These are phyloP conservation scores for Microbotryomycetes sp. DNA, from an alignment of 1,284 basidiomycete species.

Conservation along the genomic window DNA sequence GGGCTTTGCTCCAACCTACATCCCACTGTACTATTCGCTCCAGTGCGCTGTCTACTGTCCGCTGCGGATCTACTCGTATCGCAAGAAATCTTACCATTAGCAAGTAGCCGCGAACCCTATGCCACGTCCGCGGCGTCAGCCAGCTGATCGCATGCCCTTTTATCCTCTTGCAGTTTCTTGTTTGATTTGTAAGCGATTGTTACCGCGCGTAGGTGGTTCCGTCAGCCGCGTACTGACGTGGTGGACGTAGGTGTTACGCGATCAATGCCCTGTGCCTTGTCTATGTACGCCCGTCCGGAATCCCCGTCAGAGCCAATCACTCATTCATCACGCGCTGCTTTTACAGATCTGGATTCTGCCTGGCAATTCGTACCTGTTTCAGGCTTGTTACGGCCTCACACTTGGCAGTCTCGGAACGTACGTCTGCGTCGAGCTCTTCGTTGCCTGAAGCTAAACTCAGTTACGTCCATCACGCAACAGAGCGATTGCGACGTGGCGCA, in stretches of 20 bases:
- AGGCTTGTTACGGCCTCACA: constrained; percentile 36
- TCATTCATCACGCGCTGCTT: not conserved
- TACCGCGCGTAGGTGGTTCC: not conserved
- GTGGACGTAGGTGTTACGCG: constrained; percentile 29
- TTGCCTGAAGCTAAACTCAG: not conserved
- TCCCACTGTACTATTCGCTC: constrained; percentile 35
- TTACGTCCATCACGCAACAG: not conserved
- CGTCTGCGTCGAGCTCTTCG: not conserved
- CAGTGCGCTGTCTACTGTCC: constrained; percentile 35
- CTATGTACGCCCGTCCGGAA: constrained; percentile 18
- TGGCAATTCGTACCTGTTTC: constrained; percentile 32
- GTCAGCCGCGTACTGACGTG: not conserved
- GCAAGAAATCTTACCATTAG: constrained; percentile 35
- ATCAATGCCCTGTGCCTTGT: constrained; percentile 36
- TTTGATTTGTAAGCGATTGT: constrained; percentile 33
- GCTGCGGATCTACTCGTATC: constrained; percentile 35
- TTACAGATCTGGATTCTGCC: constrained; percentile 36
- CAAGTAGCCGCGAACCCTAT: not conserved
- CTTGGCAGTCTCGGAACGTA: constrained; percentile 36
- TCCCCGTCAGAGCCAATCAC: not conserved
- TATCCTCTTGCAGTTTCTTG: constrained; percentile 28
- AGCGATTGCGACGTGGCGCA: constrained; percentile 39
- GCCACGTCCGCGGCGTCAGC: not conserved
- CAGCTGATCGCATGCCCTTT: not conserved
- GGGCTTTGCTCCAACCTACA: constrained; percentile 34